Conservation (phyloP, 345 rosid species). For the Bruguiera parviflora region DNA sequence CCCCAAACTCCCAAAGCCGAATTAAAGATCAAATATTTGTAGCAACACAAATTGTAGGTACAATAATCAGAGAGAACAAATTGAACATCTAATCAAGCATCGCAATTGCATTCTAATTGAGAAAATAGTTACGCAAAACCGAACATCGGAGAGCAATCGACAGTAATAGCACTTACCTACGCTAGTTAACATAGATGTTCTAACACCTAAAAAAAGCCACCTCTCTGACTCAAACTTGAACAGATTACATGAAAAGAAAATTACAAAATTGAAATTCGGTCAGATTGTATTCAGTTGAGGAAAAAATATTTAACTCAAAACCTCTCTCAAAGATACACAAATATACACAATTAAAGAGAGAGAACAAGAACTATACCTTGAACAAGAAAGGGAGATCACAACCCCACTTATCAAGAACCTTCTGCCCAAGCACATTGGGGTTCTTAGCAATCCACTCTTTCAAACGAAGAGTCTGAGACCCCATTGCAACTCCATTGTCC, state of each 20-base stretch:
- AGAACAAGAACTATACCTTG: constrained; percentile 49
- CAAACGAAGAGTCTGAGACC: constrained; percentile 30
- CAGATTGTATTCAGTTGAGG: too few species aligned
- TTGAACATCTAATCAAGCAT: not conserved
- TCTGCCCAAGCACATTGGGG: constrained; percentile 69
- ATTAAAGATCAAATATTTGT: too few species aligned
- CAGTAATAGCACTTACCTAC: too few species aligned
- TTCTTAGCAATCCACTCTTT: constrained; percentile 70
- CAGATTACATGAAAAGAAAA: too few species aligned
- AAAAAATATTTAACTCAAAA: too few species aligned
- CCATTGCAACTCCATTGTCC: constrained; percentile 34
- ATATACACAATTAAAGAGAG: not conserved
- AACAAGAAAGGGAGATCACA: constrained; percentile 91
- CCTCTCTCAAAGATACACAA: not conserved
- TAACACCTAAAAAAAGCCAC: too few species aligned
- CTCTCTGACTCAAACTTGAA: too few species aligned
- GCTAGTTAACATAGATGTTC: too few species aligned
- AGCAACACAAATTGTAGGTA: not conserved
- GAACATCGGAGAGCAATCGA: too few species aligned
- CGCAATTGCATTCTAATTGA: not conserved
- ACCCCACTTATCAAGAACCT: constrained; percentile 82
- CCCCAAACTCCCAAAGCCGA: too few species aligned
- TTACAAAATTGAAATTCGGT: too few species aligned
- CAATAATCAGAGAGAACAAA: not conserved
- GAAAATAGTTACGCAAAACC: not conserved